Evolutionary conservation across 768 basidiomycete species (phyloP).

Genomic region (Phaeotremella fagi): DNA sequence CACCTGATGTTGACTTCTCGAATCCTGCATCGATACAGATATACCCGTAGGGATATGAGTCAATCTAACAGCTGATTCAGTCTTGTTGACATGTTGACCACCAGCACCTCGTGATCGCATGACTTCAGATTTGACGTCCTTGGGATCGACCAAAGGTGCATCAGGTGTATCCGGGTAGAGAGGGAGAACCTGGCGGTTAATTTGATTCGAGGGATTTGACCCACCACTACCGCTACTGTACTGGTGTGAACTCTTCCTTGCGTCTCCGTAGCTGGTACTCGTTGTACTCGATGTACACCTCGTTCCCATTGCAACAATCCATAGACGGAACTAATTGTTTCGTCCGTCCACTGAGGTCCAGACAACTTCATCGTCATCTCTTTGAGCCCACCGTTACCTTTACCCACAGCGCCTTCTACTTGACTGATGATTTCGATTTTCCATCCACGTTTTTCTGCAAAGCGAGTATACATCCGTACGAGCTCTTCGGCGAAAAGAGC

Average conservation of each 20-base stretch:
- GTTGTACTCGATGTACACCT: conserved; percentile 91
- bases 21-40: conserved; percentile 96
- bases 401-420: conserved; percentile 26
- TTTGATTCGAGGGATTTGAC: conserved; percentile 36
- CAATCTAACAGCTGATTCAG: conserved; percentile 92
- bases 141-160: conserved; percentile 66
- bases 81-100: conserved; percentile 97
- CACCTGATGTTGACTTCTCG: conserved; percentile 91
- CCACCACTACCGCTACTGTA: conserved; percentile 77
- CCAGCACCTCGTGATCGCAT: conserved; percentile 97
- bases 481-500: conserved; percentile 74
- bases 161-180: conserved; percentile 59
- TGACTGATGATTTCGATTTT: conserved; percentile 49
- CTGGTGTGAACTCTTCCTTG: conserved; percentile 87
- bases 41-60: conserved; percentile 91
- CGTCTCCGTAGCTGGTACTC: conserved; percentile 85
- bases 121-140: conserved; percentile 84
- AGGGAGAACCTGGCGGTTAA: conserved; percentile 67
- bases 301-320: conserved; percentile 71
- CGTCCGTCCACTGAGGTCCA: conserved; percentile 55
- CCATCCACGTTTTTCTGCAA: conserved; percentile 61
- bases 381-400: conserved; percentile 33
- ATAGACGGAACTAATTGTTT: conserved; percentile 57
- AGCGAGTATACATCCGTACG: conserved; percentile 72
- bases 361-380: conserved; percentile 46